These are phyloP conservation scores for Mycena vitilis DNA, from an alignment of 768 basidiomycete genomes.

Conservation along the genomic window DNA sequence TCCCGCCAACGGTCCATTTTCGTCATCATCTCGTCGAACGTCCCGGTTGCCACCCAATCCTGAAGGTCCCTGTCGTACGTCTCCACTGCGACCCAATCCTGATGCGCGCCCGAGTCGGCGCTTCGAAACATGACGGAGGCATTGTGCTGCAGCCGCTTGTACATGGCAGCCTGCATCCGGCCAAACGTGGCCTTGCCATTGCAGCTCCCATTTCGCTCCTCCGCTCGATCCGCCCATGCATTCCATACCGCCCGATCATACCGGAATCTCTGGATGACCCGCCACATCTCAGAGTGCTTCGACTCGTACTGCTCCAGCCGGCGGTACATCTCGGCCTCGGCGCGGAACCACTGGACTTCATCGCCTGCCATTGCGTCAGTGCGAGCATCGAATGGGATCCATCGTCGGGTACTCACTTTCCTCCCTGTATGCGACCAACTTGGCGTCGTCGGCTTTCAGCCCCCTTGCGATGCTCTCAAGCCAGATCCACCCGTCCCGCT, in stretches of 20 bases:
- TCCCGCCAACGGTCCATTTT: conserved; percentile 9
- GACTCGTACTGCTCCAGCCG: conserved; percentile 7
- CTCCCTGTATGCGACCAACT: conserved; percentile 21
- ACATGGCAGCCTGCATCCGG: conserved; percentile 19
- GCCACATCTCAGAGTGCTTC: conserved; percentile 22
- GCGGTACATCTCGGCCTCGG: conserved; percentile 6
- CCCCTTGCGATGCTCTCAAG: not conserved
- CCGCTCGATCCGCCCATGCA: not conserved
- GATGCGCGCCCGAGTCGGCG: conserved; percentile 10
- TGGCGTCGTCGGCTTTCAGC: not conserved
- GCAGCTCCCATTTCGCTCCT: not conserved
- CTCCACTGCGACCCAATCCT: conserved; percentile 7
- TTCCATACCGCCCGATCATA: conserved; percentile 17
- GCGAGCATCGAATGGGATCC: not conserved
- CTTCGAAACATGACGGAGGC: conserved; percentile 9
- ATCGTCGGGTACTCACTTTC: conserved; percentile 18
- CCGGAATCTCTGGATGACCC: conserved; percentile 13
- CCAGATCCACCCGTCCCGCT: conserved; percentile 30
- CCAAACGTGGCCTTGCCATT: conserved; percentile 15
- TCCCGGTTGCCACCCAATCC: conserved; percentile 10
- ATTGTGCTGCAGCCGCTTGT: conserved; percentile 12
- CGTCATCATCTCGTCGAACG: conserved; percentile 8
- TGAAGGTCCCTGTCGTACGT: not conserved
- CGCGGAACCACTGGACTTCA: conserved; percentile 21
- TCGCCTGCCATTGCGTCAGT: conserved; percentile 11